Base-by-base conservation (phyloP, 2,329 filamentous ascomycete species). In the Diaporthe eres region DNA sequence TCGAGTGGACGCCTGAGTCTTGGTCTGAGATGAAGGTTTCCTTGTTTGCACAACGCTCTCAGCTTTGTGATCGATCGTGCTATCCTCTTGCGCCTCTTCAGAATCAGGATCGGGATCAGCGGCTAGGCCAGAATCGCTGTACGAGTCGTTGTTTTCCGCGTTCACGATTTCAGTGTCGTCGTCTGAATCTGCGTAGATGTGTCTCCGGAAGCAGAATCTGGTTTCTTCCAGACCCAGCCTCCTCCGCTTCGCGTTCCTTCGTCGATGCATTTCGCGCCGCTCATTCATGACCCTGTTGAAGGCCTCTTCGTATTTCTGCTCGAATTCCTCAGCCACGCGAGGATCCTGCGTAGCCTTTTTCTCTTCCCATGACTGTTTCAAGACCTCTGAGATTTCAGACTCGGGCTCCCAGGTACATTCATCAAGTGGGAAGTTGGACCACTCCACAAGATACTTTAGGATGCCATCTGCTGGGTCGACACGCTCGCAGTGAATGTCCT, bases 391-490 rank as follows among this genome's bases (percentile, higher is more conserved):
- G 5, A 91, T 79, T 73, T 90, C 82, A 7, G 84, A 81, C 13
- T 80, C 77, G 0, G 89, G 88, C 77, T 92, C 90, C 90, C 90
- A 92, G 0, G 90, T 92, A 74, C 87, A 86, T 75, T 89, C 82
- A n/a, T 90, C 82, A 7, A 91, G 77, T 1, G 87, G 85, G 79
- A 92, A 95, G 2, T 85, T 88, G 37, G 86, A 84, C 93, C 93
- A 95, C 76, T 90, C 88, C 31, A 94, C 88, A 1, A 95, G 86
- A 80, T 91, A 95, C 34, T 84, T 79, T 39, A 80, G 82, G 22
- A 81, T 80, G 7, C 83, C 83, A 6, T 84, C 78, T 5, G 80
- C 37, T 44, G 72, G 12, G 82, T 76, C 1, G 78, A 77, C 19
- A 83, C 37, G 83, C 79, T 92, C 87, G 0, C 86, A 85, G 25